Percentiles rank a stretch among this genome's conserved stretches.
phyloP scores from a whole-genome alignment of 2,329 filamentous ascomycete species.

The Alternaria alternata region DNA sequence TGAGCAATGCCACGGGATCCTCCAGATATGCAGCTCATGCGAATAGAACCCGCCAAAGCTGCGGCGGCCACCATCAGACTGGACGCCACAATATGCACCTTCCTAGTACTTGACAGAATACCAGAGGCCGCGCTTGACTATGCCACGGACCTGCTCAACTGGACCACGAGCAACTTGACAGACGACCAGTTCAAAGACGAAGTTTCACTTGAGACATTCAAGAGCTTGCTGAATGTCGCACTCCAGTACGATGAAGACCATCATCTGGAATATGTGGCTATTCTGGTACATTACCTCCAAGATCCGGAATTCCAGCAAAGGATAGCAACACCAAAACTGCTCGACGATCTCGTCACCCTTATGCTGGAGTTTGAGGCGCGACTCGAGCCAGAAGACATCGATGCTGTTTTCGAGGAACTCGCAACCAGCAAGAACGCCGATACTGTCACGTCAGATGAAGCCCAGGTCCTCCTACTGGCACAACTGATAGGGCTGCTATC shows the following conservation, averaged over 20 bases:
- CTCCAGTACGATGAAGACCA: slow-evolving; percentile 47
- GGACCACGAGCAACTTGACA: slow-evolving; percentile 48
- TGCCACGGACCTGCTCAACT: slow-evolving; percentile 45
- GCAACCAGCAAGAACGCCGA: slow-evolving; percentile 35
- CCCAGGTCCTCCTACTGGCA: slow-evolving; percentile 38
- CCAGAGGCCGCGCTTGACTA: slow-evolving; percentile 45
- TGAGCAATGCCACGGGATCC: slow-evolving; percentile 24
- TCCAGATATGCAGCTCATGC: slow-evolving; percentile 22
- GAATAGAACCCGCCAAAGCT: slow-evolving; percentile 45
- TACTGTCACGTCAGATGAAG: slow-evolving; percentile 34
- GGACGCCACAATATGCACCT: slow-evolving; percentile 39
- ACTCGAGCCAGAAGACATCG: slow-evolving; percentile 35
- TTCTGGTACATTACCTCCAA: slow-evolving; percentile 47
- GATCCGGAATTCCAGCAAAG: slow-evolving; percentile 46
- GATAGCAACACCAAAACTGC: slow-evolving; percentile 37
- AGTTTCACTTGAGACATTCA: slow-evolving; percentile 39
- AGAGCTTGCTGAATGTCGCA: slow-evolving; percentile 36
- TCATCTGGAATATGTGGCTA: slow-evolving; percentile 43
- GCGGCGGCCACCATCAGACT: slow-evolving; percentile 46
- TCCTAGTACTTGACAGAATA: slow-evolving; percentile 36
- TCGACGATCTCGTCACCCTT: slow-evolving; percentile 41
- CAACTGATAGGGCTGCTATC: slow-evolving; percentile 45
- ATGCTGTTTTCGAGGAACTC: slow-evolving; percentile 41
- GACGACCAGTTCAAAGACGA: slow-evolving; percentile 43
- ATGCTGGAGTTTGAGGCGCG: slow-evolving; percentile 43